Percentiles rank a stretch among this genome's conserved stretches.
Conservation (phyloP, 495 filamentous ascomycete species). For the Penicillium paxilli region DNA sequence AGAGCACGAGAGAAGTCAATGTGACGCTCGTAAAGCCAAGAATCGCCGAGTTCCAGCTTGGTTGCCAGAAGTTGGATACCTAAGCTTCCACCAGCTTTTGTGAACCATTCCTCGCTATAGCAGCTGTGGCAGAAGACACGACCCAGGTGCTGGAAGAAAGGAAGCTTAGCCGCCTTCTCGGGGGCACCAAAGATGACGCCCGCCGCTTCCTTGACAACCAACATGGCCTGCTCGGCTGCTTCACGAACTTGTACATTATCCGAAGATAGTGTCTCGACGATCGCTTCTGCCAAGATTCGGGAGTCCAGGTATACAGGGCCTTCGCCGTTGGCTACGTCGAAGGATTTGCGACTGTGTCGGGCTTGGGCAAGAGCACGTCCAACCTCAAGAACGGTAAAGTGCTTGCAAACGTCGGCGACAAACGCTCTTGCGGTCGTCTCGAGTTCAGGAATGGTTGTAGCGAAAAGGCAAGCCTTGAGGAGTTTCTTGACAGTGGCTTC, state of each 20-base stretch:
- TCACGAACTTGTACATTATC: slow-evolving; percentile 79
- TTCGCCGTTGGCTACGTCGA: slow-evolving; percentile 82
- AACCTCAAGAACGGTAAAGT: slow-evolving; percentile 90
- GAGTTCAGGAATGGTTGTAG: slow-evolving; percentile 79
- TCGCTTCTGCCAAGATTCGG: slow-evolving; percentile 80
- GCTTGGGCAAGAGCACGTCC: slow-evolving; percentile 74
- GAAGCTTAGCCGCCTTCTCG: slow-evolving; percentile 66
- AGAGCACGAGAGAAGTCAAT: slow-evolving; percentile 82
- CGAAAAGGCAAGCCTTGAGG: slow-evolving; percentile 84
- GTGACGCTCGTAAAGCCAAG: slow-evolving; percentile 78
- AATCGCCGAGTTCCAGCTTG: slow-evolving; percentile 76
- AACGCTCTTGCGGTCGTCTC: slow-evolving; percentile 69
- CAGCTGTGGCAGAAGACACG: slow-evolving; percentile 89
- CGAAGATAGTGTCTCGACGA: slow-evolving; percentile 83
- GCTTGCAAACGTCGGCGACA: slow-evolving; percentile 76
- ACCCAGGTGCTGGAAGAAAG: slow-evolving; percentile 79
- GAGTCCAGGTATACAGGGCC: slow-evolving; percentile 83
- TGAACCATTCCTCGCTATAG: slow-evolving; percentile 96
- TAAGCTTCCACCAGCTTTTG: slow-evolving; percentile 86
- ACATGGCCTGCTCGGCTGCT: slow-evolving; percentile 74
- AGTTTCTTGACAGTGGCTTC: slow-evolving; percentile 80
- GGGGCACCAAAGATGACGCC: slow-evolving; percentile 74
- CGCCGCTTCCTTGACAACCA: slow-evolving; percentile 75
- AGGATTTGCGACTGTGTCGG: slow-evolving; percentile 69
- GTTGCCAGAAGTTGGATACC: slow-evolving; percentile 84